Conservation (phyloP, 1,139 yeast species). For the Hyphopichia wangnamkhiaoensis region DNA sequence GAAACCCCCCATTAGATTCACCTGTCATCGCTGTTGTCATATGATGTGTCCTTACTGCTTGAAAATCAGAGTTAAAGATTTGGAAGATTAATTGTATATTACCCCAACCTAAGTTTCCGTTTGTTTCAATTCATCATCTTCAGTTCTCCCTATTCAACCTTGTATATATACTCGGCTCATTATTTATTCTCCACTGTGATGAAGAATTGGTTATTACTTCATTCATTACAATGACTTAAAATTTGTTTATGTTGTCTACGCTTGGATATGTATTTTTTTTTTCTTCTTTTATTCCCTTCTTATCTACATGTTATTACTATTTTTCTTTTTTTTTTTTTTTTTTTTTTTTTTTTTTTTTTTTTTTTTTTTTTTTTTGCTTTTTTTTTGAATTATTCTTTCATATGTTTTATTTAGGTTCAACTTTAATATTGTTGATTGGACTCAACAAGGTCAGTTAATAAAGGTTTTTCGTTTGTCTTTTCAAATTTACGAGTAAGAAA, state of each 20-base stretch:
- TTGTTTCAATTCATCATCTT: not conserved
- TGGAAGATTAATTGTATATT: constrained; percentile 11
- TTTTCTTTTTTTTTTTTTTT: too few species aligned
- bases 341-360: too few species aligned
- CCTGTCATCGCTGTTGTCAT: constrained; percentile 49
- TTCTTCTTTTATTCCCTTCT: too few species aligned
- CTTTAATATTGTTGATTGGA: not conserved
- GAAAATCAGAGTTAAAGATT: constrained; percentile 44
- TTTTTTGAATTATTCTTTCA: too few species aligned
- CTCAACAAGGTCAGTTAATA: not conserved
- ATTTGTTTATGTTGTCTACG: too few species aligned
- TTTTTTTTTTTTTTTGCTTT: not conserved
- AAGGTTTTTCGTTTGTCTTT: not conserved
- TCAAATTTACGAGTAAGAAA: too few species aligned
- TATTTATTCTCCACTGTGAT: too few species aligned
- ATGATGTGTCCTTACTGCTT: constrained; percentile 59
- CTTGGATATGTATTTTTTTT: too few species aligned
- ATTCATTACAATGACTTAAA: too few species aligned
- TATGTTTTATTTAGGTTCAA: too few species aligned
- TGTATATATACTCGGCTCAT: not conserved
- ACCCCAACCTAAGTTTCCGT: not conserved
- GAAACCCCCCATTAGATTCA: constrained; percentile 36
- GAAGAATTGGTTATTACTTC: too few species aligned
- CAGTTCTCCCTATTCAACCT: not conserved
- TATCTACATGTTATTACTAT: not conserved